Base-by-base conservation (phyloP, 2,329 filamentous ascomycete genomes). In the Triangularia verruculosa region DNA sequence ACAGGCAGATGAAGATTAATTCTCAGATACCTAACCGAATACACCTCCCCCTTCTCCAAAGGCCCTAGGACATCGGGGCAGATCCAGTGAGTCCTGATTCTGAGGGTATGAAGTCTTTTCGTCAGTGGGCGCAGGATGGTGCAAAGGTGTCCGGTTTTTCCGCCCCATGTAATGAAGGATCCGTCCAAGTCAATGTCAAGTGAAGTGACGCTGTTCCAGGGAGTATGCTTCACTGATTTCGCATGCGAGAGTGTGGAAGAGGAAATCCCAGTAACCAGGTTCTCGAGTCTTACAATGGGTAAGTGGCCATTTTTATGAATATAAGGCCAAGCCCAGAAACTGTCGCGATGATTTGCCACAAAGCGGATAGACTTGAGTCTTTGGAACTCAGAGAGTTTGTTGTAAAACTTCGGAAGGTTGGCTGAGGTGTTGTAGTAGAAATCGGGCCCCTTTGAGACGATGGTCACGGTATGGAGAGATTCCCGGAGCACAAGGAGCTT, bases 171-270 rank as follows among this genome's bases (percentile, higher is more conserved):
- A 15, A 39, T 7, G 34, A 4, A 4, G 2, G 65, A 63, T 1
- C 66, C 66, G 56, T 61, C 64, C 9, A 69, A 63, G 32, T 69
- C 66, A 15, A 69, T 30, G 20, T 70, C 67, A 20, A 70, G 61
- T 15, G 54, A 22, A 3, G 63, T 66, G 30, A 70, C 17, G 55
- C 66, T 30, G 9, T 59, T 30, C 17, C 34, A 39, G 34, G 13
- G 27, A 9, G 27, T 9, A 28, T 28, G 15, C 9, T 39, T 7
- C 15, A n/a, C 13, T n/a, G 34, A n/a, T 39, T n/a, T n/a, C 17
- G 13, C 13, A 39, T n/a, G 13, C 1, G 34, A 39, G 13, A n/a
- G n/a, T 39, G 15, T 39, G 15, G 34, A 39, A n/a, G 13, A n/a
- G n/a, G 67, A 54, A 27, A 64, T 43, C 17, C 27, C 32, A 17